Evolutionary conservation across 352 stramenopile genomes (phyloP).

Genomic region (Phytophthora sp.): DNA sequence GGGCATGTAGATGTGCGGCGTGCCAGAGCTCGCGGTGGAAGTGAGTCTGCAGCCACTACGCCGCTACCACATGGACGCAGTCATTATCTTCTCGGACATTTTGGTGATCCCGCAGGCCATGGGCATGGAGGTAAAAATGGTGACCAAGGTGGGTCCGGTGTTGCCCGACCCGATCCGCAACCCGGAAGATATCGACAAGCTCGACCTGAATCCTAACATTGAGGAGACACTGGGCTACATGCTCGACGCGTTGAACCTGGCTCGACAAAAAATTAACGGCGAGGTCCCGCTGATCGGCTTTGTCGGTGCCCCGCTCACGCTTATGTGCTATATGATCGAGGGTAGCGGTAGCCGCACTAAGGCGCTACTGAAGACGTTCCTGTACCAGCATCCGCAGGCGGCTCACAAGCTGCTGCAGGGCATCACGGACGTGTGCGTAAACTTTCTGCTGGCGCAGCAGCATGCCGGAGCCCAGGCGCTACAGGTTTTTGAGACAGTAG

Average conservation of each 20-base stretch:
- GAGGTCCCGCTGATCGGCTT: conserved; percentile 98
- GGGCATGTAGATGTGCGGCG: conserved; percentile 73
- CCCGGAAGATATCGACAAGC: conserved; percentile 90
- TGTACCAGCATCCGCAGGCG: conserved; percentile 93
- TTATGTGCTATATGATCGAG: conserved; percentile 99
- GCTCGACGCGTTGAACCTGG: conserved; percentile 94
- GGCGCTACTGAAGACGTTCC: conserved; percentile 94
- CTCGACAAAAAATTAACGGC: conserved; percentile 90
- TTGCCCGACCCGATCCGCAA: conserved; percentile 75
- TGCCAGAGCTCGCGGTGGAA: conserved; percentile 92
- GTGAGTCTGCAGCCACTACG: conserved; percentile 97
- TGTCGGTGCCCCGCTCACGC: conserved; percentile 95
- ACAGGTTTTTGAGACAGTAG: conserved; percentile 98
- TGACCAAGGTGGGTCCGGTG: conserved; percentile 92
- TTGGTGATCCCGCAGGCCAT: conserved; percentile 98
- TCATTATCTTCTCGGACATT: conserved; percentile 99
- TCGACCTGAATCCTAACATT: conserved; percentile 91
- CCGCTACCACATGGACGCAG: conserved; percentile 94
- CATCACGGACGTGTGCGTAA: conserved; percentile 95
- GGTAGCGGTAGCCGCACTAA: conserved; percentile 96
- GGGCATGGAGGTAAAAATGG: conserved; percentile 97
- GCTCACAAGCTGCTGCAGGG: conserved; percentile 92
- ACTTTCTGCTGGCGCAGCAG: conserved; percentile 96
- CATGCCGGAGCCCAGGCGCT: conserved; percentile 94
- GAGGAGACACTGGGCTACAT: conserved; percentile 95